Percentiles rank a stretch among this genome's conserved stretches.
phyloP scores from a whole-genome alignment of 1,284 basidiomycete genomes.

The Fistulina hepatica region DNA sequence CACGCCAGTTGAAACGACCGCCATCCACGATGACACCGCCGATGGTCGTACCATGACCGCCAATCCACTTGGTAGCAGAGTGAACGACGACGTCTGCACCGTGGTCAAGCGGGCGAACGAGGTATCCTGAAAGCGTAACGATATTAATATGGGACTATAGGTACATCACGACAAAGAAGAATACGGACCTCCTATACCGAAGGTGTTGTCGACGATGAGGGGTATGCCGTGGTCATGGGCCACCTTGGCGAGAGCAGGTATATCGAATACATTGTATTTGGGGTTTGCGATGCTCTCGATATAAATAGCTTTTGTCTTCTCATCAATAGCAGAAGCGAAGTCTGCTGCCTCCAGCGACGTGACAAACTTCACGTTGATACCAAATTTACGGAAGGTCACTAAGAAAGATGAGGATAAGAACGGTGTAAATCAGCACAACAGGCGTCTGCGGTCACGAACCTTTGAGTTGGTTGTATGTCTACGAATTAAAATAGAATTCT shows the following conservation, averaged over 20 bases:
- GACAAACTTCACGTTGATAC: constrained; percentile 74
- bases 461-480: constrained; percentile 88
- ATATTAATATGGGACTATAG: not conserved
- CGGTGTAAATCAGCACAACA: not conserved
- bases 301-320: constrained; percentile 68
- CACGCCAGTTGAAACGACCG: constrained; percentile 82
- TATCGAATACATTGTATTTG: constrained; percentile 63
- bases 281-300: constrained; percentile 85
- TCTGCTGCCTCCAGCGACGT: constrained; percentile 47
- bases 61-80: constrained; percentile 88
- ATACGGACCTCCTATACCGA: constrained; percentile 64
- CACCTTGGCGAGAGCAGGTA: constrained; percentile 68
- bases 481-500: constrained; percentile 14
- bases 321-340: constrained; percentile 67
- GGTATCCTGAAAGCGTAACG: constrained; percentile 38
- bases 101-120: constrained; percentile 63
- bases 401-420: constrained; percentile 3
- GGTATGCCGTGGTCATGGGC: constrained; percentile 72
- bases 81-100: constrained; percentile 84
- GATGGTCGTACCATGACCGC: constrained; percentile 83
- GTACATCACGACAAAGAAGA: constrained; percentile 7
- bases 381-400: constrained; percentile 72
- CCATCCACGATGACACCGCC: constrained; percentile 60
- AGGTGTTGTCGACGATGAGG: constrained; percentile 84
- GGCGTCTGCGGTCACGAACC: too few species aligned